Evolutionary conservation across 805 yeast genomes (phyloP).

Genomic region (Wickerhamiella dianesei): DNA sequence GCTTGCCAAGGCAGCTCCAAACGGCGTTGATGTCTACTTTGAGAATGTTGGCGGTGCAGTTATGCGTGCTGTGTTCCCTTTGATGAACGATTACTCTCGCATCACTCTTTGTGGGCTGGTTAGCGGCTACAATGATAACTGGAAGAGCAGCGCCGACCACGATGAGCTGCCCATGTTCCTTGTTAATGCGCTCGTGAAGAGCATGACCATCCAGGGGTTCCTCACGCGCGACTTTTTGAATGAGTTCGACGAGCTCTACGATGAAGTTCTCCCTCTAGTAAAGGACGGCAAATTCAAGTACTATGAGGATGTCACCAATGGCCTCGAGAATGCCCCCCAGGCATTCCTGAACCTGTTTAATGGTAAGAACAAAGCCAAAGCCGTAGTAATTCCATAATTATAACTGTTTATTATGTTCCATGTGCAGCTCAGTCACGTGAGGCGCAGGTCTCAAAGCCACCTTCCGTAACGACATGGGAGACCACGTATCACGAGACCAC

Average conservation of each 20-base stretch:
- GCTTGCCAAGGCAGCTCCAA: conserved; percentile 28
- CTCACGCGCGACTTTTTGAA: conserved; percentile 34
- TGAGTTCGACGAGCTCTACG: conserved; percentile 19
- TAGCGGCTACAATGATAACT: conserved; percentile 40
- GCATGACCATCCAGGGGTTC: conserved; percentile 42
- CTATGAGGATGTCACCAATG: conserved; percentile 12
- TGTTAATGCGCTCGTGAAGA: conserved; percentile 34
- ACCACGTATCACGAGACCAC: background rate
- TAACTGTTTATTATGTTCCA: too few relatives aligned
- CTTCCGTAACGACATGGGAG: background rate
- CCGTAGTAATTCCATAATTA: too few relatives aligned
- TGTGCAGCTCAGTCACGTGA: background rate
- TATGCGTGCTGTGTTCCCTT: conserved; percentile 33
- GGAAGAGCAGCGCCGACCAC: conserved; percentile 24
- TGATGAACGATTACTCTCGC: conserved; percentile 25
- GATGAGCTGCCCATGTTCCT: conserved; percentile 23
- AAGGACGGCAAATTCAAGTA: conserved; percentile 8
- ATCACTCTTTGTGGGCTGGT: conserved; percentile 54
- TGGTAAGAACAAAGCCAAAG: conserved; percentile 17
- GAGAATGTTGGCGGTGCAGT: conserved; percentile 56
- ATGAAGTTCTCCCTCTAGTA: conserved; percentile 3
- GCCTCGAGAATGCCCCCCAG: conserved; percentile 11
- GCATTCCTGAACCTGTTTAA: conserved; percentile 13
- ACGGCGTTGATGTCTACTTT: conserved; percentile 39
- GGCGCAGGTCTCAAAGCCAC: background rate